Conservation (phyloP, 2,329 filamentous ascomycete genomes). For the Stenocarpella maydis region DNA sequence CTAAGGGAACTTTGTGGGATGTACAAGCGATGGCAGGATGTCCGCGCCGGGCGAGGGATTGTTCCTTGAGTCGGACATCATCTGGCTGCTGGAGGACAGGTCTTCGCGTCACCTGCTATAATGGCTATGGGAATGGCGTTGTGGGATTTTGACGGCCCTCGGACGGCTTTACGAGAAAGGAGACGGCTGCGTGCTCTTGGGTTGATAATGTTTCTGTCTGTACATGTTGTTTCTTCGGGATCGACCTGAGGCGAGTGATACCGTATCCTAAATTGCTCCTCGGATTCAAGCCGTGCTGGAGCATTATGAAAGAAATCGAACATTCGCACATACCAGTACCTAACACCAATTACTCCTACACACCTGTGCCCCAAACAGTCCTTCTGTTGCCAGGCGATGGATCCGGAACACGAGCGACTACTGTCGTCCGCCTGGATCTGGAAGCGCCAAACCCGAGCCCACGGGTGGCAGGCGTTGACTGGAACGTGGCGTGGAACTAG, state of each 20-base stretch:
- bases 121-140: neutral
- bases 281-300: neutral
- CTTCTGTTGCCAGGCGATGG: neutral
- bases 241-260: neutral
- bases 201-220: neutral
- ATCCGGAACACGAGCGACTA: neutral
- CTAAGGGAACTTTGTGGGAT: neutral
- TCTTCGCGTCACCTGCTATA: too few species aligned
- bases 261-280: neutral
- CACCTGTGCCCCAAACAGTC: too few species aligned
- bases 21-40: neutral
- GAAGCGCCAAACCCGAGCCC: neutral
- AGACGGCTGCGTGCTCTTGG: neutral
- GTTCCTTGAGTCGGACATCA: neutral
- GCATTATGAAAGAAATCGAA: too few species aligned
- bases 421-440: neutral
- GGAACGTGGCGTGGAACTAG: neutral
- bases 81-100: neutral
- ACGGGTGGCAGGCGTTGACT: neutral
- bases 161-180: neutral
- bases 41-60: neutral
- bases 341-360: too few species aligned
- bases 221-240: neutral
- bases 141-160: neutral
- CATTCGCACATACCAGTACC: too few species aligned